Evolutionary conservation across 352 stramenopile genomes (phyloP).

Genomic region (Saprolegnia parasitica): DNA sequence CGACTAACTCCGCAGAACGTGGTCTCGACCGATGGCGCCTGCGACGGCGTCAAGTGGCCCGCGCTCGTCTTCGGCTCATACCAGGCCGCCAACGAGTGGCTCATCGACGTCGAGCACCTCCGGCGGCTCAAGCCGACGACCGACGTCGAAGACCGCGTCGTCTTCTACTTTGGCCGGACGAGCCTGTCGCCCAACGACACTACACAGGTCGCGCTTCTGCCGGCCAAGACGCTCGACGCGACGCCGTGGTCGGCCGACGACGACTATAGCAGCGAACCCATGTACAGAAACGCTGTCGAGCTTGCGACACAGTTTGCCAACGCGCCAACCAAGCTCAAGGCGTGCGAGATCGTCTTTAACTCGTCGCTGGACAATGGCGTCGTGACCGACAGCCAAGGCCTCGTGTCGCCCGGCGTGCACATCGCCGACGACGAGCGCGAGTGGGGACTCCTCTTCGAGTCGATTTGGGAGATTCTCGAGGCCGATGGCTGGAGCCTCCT

Average conservation of each 20-base stretch:
- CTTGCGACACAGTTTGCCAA: constrained; percentile 12
- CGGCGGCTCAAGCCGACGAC: constrained; percentile 46
- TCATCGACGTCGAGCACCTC: constrained; percentile 40
- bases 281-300: not conserved
- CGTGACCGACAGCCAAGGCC: not conserved
- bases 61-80: constrained; percentile 23
- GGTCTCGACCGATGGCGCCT: constrained; percentile 13
- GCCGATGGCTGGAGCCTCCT: constrained; percentile 57
- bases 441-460: constrained; percentile 38
- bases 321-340: constrained; percentile 8
- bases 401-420: constrained; percentile 6
- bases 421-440: constrained; percentile 29
- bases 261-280: not conserved
- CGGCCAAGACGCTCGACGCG: not conserved
- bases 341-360: constrained; percentile 18
- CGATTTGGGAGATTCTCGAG: constrained; percentile 53
- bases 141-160: constrained; percentile 61
- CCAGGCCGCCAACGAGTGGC: constrained; percentile 20
- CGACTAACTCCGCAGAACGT: constrained; percentile 1
- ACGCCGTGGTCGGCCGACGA: not conserved
- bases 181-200: not conserved
- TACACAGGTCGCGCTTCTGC: constrained; percentile 7
- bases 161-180: constrained; percentile 67
- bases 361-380: not conserved
- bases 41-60: constrained; percentile 19